phyloP scores from a whole-genome alignment of 139 green algal genomes.

The Pleodorina starrii region DNA sequence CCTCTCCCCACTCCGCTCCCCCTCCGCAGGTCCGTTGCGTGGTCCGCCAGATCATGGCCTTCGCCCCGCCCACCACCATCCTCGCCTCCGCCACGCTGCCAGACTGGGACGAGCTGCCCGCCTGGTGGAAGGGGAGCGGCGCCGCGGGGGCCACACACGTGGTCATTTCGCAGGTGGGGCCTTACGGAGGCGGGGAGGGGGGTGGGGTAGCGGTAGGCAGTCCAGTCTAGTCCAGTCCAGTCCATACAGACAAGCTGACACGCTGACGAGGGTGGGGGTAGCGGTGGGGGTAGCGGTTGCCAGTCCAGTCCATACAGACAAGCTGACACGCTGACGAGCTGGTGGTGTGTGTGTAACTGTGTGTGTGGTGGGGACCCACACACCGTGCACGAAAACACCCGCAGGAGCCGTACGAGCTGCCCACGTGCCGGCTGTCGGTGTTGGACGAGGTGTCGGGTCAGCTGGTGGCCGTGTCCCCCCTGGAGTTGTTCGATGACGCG shows the following conservation, averaged over 20 bases:
- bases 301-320: too few relatives aligned
- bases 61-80: slow-evolving; percentile 62
- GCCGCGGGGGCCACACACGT: slow-evolving; percentile 28
- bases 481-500: slow-evolving; percentile 60
- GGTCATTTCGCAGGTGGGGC: slow-evolving; percentile 57
- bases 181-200: too few relatives aligned
- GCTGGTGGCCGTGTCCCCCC: slow-evolving; percentile 34
- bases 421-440: slow-evolving; percentile 36
- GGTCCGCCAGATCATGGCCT: slow-evolving; percentile 52
- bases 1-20: not conserved
- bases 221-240: too few relatives aligned
- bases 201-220: too few relatives aligned
- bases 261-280: too few relatives aligned
- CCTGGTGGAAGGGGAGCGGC: slow-evolving; percentile 59
- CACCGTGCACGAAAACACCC: too few relatives aligned
- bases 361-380: too few relatives aligned
- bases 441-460: not conserved
- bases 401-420: slow-evolving; percentile 65
- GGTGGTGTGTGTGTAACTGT: too few relatives aligned
- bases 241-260: too few relatives aligned
- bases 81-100: slow-evolving; percentile 69
- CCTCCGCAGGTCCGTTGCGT: slow-evolving; percentile 20
- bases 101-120: slow-evolving; percentile 58
- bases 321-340: too few relatives aligned
- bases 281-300: too few relatives aligned